Percentiles rank a stretch among this genome's conserved stretches.
These are phyloP conservation scores for Hyphodiscus hymeniophilus DNA, from an alignment of 495 filamentous ascomycete species.

Conservation along the genomic window DNA sequence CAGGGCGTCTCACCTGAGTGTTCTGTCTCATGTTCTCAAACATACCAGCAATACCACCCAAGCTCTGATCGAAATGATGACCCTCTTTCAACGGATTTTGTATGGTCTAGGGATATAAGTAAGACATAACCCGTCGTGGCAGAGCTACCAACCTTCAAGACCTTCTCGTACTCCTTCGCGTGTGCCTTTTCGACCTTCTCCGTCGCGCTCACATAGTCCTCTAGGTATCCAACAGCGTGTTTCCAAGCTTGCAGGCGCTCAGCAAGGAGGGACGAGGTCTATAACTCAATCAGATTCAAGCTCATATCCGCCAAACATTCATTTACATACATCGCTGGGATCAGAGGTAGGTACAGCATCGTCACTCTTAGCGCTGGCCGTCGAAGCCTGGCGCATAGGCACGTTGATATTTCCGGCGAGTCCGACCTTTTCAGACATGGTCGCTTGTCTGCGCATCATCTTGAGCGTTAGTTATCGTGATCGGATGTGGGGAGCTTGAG, in stretches of 20 bases:
- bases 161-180: slow-evolving; percentile 91
- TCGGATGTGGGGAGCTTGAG: background rate
- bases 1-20: slow-evolving; percentile 52
- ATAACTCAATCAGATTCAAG: slow-evolving; percentile 3
- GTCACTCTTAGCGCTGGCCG: slow-evolving; percentile 41
- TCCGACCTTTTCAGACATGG: slow-evolving; percentile 15
- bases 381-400: slow-evolving; percentile 49
- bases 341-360: slow-evolving; percentile 69
- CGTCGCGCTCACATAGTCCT: slow-evolving; percentile 75
- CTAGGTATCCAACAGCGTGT: slow-evolving; percentile 81
- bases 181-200: slow-evolving; percentile 79
- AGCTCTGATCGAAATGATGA: slow-evolving; percentile 80
- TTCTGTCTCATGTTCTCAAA: slow-evolving; percentile 92
- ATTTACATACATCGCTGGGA: slow-evolving; percentile 66
- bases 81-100: slow-evolving; percentile 77
- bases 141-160: slow-evolving; percentile 60
- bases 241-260: slow-evolving; percentile 92
- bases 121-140: background rate
- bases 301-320: too few relatives aligned
- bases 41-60: slow-evolving; percentile 76
- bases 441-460: slow-evolving; percentile 14
- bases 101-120: slow-evolving; percentile 51
- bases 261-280: slow-evolving; percentile 70
- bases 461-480: background rate
- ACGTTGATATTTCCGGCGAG: slow-evolving; percentile 25